These are phyloP conservation scores for Solanum sejunctum DNA, from an alignment of 257 asterid genomes.

Conservation along the genomic window DNA sequence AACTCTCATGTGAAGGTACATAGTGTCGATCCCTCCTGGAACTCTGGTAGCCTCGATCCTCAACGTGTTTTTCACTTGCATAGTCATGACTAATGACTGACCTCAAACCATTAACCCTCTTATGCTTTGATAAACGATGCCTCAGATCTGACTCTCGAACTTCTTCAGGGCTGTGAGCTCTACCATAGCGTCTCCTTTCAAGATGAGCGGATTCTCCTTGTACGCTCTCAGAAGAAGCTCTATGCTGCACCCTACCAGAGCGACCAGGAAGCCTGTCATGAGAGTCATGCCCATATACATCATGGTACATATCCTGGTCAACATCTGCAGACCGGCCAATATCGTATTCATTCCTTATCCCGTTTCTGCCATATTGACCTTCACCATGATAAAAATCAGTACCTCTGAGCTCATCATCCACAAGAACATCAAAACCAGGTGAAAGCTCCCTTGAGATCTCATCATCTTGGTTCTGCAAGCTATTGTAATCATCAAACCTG, in stretches of 20 bases:
- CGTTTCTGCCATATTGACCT: constrained; percentile 52
- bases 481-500: constrained; percentile 4
- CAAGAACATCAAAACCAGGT: constrained; percentile 94
- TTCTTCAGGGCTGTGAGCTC: constrained; percentile 29
- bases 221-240: constrained; percentile 43
- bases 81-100: constrained; percentile 63
- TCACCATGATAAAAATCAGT: constrained; percentile 58
- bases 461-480: constrained; percentile 13
- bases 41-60: constrained; percentile 30
- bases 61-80: constrained; percentile 29
- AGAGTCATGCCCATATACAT: constrained; percentile 33
- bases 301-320: constrained; percentile 43
- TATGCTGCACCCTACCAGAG: constrained; percentile 42
- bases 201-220: constrained; percentile 25
- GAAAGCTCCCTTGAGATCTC: constrained; percentile 85
- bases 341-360: constrained; percentile 40
- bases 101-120: constrained; percentile 61
- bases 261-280: constrained; percentile 32
- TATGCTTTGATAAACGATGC: constrained; percentile 50
- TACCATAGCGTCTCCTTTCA: constrained; percentile 40
- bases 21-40: constrained; percentile 24
- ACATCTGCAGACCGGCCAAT: constrained; percentile 26
- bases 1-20: constrained; percentile 24
- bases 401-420: constrained; percentile 65
- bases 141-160: constrained; percentile 57